Evolutionary conservation across 1,139 yeast genomes (phyloP), one percentile per base, ranked within the genome.

Genomic region (Saccharomyces hybrid): DNA sequence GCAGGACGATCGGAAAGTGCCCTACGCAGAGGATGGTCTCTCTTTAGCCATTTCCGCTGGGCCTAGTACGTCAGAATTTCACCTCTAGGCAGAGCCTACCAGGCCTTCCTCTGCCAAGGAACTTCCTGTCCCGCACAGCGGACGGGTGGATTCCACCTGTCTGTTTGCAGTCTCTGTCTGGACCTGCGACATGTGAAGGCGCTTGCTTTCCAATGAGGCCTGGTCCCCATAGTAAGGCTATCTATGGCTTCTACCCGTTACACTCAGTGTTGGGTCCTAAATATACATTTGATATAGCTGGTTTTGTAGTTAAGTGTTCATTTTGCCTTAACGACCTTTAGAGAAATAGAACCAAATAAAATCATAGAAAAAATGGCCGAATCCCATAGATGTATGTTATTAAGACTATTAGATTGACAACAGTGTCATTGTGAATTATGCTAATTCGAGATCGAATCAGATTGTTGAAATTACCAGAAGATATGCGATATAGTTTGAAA

Each of bases 361-460:
- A 60, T 60, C 62, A 63, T 62, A 61, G 66, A 52, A 64, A 77
- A 76, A 80, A 88, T 88, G 96, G 93, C 96, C 83, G 95, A 88
- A 83, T 86, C 96, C 77, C 96, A 89, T 83, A 88, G 96, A 88
- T 83, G 91, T 84, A 85, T 80, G 90, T 84, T 55, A 48, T 4
- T 4, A 14, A 14, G 21, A 26, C 24, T 46, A 50, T 16, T 21
- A 32, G 29, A 12, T 12, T 42, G 47, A 32, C 19, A 9, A 28
- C 14, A 38, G 4, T 38, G 11, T 4, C 19, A 12, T 16, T 1
- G 44, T 38, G 24, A 9, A 38, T 9, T 38, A 21, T 3, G 48
- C 48, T 14, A n/a, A 16, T 47, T 49, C 2, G 42, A 12, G 11
- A 7, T 29, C 2, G 11, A 9, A 32, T 4, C 8, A 11, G n/a